Conservation (phyloP, 495 filamentous ascomycete genomes). For the Lasiosphaeris hirsuta region DNA sequence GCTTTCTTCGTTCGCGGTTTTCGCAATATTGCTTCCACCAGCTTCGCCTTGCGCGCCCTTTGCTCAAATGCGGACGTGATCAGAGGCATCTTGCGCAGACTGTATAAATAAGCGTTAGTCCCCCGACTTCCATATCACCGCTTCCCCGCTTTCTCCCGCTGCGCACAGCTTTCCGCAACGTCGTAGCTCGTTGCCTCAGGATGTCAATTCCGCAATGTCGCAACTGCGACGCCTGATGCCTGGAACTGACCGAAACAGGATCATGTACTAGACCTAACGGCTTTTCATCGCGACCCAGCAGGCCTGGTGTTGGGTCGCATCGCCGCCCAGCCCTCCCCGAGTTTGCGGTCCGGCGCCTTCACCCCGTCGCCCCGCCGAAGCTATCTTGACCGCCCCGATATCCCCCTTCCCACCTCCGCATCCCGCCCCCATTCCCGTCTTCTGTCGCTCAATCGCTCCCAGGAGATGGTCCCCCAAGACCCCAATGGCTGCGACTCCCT, state of each 20-base stretch:
- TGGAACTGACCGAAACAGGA: conserved; percentile 36
- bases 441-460: conserved; percentile 10
- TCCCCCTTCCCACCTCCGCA: too few relatives aligned
- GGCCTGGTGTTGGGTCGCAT: conserved; percentile 31
- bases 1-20: conserved; percentile 26
- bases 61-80: background rate
- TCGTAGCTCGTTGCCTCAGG: conserved; percentile 35
- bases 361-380: background rate
- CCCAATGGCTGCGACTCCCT: conserved; percentile 50
- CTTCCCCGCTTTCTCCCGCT: conserved; percentile 12
- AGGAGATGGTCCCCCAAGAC: conserved; percentile 28
- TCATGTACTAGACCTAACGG: conserved; percentile 42
- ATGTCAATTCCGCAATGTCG: conserved; percentile 22
- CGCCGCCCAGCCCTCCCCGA: background rate
- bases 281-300: conserved; percentile 40
- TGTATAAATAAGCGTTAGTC: conserved; percentile 28
- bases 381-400: background rate
- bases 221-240: conserved; percentile 19
- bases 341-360: background rate
- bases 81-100: background rate
- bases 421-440: background rate
- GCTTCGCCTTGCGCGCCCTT: conserved; percentile 16
- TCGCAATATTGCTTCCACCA: conserved; percentile 13
- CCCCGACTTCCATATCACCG: background rate
- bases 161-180: background rate